Evolutionary conservation across 108 stramenopile species (phyloP), one percentile per base, ranked within the genome.

Genomic region (Mediolabrus comicus): DNA sequence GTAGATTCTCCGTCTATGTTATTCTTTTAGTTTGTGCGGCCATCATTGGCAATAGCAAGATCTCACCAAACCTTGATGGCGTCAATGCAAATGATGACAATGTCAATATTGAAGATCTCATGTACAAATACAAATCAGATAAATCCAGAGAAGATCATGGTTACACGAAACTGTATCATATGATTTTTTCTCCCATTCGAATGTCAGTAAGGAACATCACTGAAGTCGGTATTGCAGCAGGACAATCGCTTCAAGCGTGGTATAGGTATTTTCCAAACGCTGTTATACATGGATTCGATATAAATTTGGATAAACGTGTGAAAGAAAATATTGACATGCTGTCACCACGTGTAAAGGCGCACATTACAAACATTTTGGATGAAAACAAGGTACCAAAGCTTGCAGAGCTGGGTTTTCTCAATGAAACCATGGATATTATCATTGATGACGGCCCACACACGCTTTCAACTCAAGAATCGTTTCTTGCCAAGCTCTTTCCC

Each of bases 61-160:
- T n/a, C n/a, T n/a, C n/a, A n/a, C n/a, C n/a, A n/a, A n/a, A n/a
- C n/a, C n/a, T n/a, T n/a, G n/a, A n/a, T n/a, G n/a, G n/a, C n/a
- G n/a, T n/a, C n/a, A n/a, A n/a, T n/a, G n/a, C n/a, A n/a, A n/a
- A n/a, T n/a, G n/a, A n/a, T n/a, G n/a, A n/a, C n/a, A n/a, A n/a
- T n/a, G n/a, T n/a, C n/a, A n/a, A 61, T 13, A 41, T 75, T 2
- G 59, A 69, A 41, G 61, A 69, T 22, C 68, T 75, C 33, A 70
- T 69, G 74, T 75, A 69, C 69, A 75, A 75, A 34, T 69, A 69
- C 52, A 63, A 55, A 16, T 62, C 49, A 24, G 71, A 72, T 41
- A 72, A 72, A 56, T 72, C 71, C n/a, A 43, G 71, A 32, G 71
- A 72, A 34, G 71, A 72, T 19, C 71, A 72, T 38, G 61, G 61